phyloP scores from a whole-genome alignment of 2,329 filamentous ascomycete species.

The Aspergillus oerlinghausenensis region DNA sequence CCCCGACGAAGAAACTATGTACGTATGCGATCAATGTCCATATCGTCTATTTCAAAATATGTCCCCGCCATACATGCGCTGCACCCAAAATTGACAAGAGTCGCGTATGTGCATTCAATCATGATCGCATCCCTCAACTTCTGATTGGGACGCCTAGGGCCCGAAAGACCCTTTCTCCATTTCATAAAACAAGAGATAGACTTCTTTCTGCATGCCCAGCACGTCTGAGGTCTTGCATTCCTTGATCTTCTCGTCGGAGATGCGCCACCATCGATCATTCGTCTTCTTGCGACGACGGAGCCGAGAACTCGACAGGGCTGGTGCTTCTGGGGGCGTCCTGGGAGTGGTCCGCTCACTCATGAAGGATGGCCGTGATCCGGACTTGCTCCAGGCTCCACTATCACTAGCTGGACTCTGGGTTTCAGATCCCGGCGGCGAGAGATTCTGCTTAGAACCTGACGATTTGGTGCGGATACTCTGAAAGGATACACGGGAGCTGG shows the following conservation, averaged over 20 bases:
- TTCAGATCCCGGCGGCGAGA: slow-evolving; percentile 19
- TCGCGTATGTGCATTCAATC: not conserved
- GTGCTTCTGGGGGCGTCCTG: slow-evolving; percentile 20
- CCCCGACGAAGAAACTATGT: not conserved
- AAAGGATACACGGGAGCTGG: slow-evolving; percentile 30
- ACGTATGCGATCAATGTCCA: not conserved
- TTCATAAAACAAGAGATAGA: slow-evolving; percentile 96
- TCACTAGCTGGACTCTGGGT: slow-evolving; percentile 23
- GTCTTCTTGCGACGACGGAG: slow-evolving; percentile 57
- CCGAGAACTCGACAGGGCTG: slow-evolving; percentile 28
- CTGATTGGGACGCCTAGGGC: not conserved
- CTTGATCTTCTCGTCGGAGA: slow-evolving; percentile 94
- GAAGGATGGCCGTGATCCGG: slow-evolving; percentile 20
- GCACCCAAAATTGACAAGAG: not conserved
- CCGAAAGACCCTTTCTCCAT: slow-evolving; percentile 52
- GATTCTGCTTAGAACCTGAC: slow-evolving; percentile 19
- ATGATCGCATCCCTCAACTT: not conserved
- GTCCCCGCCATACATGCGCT: not conserved
- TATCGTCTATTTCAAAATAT: not conserved
- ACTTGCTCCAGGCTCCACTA: slow-evolving; percentile 21
- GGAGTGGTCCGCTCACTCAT: slow-evolving; percentile 21
- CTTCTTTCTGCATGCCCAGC: slow-evolving; percentile 87
- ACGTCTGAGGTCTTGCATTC: slow-evolving; percentile 92
- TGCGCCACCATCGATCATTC: slow-evolving; percentile 88
- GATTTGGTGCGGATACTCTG: slow-evolving; percentile 28